Percentiles rank a stretch among this genome's conserved stretches.
Evolutionary conservation across 1,139 yeast genomes (phyloP).

Genomic region (Saccharomyces hybrid): DNA sequence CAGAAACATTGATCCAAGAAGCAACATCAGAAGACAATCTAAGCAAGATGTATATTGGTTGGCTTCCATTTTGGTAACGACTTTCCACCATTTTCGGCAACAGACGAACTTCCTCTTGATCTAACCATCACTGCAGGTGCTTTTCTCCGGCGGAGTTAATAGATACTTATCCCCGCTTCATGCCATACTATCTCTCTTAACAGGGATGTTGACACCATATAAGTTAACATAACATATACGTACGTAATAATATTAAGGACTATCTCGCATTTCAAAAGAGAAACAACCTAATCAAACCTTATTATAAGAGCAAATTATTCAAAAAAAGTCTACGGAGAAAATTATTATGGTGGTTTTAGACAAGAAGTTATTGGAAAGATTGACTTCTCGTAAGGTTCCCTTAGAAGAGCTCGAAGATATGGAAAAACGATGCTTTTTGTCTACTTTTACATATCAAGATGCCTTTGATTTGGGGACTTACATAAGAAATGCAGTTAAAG

Average conservation of each 20-base stretch:
- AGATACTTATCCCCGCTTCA: background rate
- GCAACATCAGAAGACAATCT: conserved; percentile 69
- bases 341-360: conserved; percentile 4
- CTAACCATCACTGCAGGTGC: background rate
- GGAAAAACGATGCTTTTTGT: conserved; percentile 15
- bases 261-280: background rate
- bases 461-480: conserved; percentile 25
- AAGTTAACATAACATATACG: background rate
- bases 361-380: conserved; percentile 8
- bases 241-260: background rate
- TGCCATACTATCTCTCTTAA: background rate
- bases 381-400: conserved; percentile 10
- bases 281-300: background rate
- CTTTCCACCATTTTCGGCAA: background rate
- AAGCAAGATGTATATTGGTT: conserved; percentile 87
- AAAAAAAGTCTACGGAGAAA: background rate
- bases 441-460: conserved; percentile 17
- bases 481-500: conserved; percentile 18
- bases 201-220: background rate
- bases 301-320: background rate
- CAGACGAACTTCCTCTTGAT: background rate
- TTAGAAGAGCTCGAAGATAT: conserved; percentile 17
- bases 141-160: background rate
- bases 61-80: conserved; percentile 68
- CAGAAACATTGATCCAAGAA: conserved; percentile 78